Evolutionary conservation across 2,329 filamentous ascomycete genomes (phyloP), one percentile per base, ranked within the genome.

Genomic region (Fonsecaea monophora): DNA sequence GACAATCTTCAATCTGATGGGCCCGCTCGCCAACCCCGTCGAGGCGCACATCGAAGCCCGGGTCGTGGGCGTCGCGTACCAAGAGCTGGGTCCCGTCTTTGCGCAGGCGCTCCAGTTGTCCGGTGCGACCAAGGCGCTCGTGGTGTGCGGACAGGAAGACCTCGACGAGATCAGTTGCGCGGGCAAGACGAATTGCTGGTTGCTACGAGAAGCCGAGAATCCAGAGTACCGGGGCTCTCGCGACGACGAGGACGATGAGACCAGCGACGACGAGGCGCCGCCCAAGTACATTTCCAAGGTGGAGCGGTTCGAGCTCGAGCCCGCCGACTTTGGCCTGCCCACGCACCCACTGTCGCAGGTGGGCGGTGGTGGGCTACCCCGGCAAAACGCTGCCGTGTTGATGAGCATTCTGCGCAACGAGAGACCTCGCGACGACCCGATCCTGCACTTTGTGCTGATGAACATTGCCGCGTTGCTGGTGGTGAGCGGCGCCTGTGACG

Each of bases 1-100:
- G 74, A 99, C 95, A 1, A 94, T 99, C 72, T 99, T 99, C 87
- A 99, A 99, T 80, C 87, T 99, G 15, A 86, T 99, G 58, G 95
- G 95, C 0, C 95, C 95, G 0, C 84, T 99, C 34, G 91, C 93
- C 54, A 98, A 98, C 78, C 95, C 95, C 0, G 86, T 96, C 18
- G 92, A 97, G 74, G 87, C 89, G 73, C 82, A 87, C 40, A 87
- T 99, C 66, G 95, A 99, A 81, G 93, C 94, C 12, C 89, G 95
- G 35, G 87, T 99, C 66, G 87, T 99, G n/a, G 95, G 95, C 68
- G 94, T 99, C 34, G 94, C 94, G 15, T 88, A 95, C 69, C 87
- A 90, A 75, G 91, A 93, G 73, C 88, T 99, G 21, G 95, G 94
- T 0, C 90, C 90, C 1, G 90, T 96, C 8, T 99, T 97, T 76